These are phyloP conservation scores for Pyrus pyrifolia DNA, from an alignment of 306 rosid genomes.

Conservation along the genomic window DNA sequence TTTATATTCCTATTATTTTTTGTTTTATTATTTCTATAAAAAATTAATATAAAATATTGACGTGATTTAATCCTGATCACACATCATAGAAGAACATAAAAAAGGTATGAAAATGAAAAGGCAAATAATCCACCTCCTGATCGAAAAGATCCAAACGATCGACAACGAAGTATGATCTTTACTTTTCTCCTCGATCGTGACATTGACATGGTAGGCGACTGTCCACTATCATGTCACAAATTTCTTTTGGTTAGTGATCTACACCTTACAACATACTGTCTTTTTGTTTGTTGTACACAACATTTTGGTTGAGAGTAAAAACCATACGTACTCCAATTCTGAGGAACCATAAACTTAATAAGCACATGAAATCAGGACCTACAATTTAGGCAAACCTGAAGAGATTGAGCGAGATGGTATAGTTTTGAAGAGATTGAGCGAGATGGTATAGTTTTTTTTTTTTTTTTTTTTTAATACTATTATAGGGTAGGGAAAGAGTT, in stretches of 20 bases:
- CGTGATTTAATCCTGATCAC: too few relatives aligned
- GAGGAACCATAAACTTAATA: neutral
- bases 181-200: neutral
- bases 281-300: neutral
- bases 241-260: neutral
- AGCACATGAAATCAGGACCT: neutral
- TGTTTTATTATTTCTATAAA: too few relatives aligned
- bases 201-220: neutral
- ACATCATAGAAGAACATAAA: too few relatives aligned
- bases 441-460: too few relatives aligned
- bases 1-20: too few relatives aligned
- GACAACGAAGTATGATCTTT: neutral
- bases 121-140: neutral
- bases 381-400: neutral
- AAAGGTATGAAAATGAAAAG: too few relatives aligned
- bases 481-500: too few relatives aligned
- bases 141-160: neutral
- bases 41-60: too few relatives aligned
- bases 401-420: too few relatives aligned
- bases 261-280: neutral
- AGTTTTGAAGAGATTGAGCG: neutral
- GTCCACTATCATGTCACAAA: neutral
- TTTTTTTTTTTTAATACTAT: too few relatives aligned
- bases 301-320: neutral
- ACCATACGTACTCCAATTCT: neutral